Base-by-base conservation (phyloP, 208 protist species). In the Wallacemonas rigidus region DNA sequence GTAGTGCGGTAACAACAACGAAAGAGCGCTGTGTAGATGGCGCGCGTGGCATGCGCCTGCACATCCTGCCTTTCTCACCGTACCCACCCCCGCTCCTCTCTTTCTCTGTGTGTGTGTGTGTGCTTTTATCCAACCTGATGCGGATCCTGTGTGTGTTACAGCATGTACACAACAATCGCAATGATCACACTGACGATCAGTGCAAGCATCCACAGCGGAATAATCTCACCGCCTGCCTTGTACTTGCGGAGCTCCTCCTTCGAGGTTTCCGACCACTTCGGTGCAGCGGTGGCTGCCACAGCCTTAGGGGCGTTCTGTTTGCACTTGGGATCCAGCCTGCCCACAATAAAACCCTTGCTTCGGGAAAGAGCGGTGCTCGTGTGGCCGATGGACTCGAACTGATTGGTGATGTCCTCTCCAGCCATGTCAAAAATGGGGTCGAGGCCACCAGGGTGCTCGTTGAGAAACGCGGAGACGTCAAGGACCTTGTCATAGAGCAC, bases 401-500 rank as follows among this genome's bases (percentile, higher is more conserved):
- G 87, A 73, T 83, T 93, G 4, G 91, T 94, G 72, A 93, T 92
- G 56, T 94, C 89, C 63, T 79, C 82, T 39, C 87, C 83, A 9
- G 72, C 82, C 69, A 95, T 85, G 67, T 96, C 91, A 62, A 86
- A 87, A 55, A 96, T 94, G 36, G 88, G 80, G 76, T 96, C 88
- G 15, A 94, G 72, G 35, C 97, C 95, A 68, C 95, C 94, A 38
- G 97, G 97, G 75, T 98, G 95, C 65, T 94, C 75, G 62, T 91
- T 72, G 39, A 98, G 79, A 73, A 91, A 98, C 26, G 81, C 71
- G 4, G 92, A 96, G 17, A 98, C 86, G 62, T 98, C 85, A 45
- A 98, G 86, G 9, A 98, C 97, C 63, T 94, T 93, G 76, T 90
- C 90, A 69, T 97, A 91, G 64, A 98, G 75, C 44, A 97, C 91